Conservation (phyloP, 352 stramenopile genomes). For the Phytophthora niederhauseri region DNA sequence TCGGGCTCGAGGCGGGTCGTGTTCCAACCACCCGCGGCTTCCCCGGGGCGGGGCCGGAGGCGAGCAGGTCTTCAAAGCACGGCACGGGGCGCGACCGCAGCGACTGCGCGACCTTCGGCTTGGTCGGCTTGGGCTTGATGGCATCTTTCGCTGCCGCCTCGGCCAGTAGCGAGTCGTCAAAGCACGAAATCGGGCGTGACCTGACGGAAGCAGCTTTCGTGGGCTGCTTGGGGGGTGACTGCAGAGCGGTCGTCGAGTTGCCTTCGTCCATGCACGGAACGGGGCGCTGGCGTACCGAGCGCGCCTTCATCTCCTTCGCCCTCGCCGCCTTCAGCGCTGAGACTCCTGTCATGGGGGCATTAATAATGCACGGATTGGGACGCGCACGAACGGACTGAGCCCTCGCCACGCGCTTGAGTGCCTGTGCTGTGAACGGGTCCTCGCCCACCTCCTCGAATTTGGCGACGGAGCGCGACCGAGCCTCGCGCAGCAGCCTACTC, state of each 20-base stretch:
- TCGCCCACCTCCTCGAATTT: slow-evolving; percentile 26
- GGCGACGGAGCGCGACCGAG: slow-evolving; percentile 21
- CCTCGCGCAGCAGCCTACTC: not conserved
- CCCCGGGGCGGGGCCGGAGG: slow-evolving; percentile 16
- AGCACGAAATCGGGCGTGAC: slow-evolving; percentile 23
- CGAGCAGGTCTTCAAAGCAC: slow-evolving; percentile 27
- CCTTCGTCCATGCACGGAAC: slow-evolving; percentile 18
- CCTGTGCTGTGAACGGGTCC: not conserved
- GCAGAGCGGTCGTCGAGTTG: not conserved
- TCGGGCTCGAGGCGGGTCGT: slow-evolving; percentile 21
- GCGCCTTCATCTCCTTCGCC: slow-evolving; percentile 6
- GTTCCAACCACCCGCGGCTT: slow-evolving; percentile 21
- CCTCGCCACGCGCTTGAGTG: slow-evolving; percentile 1
- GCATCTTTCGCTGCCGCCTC: slow-evolving; percentile 16
- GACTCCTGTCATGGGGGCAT: slow-evolving; percentile 8
- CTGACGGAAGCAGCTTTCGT: slow-evolving; percentile 18
- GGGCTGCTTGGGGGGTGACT: slow-evolving; percentile 11
- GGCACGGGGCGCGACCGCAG: slow-evolving; percentile 18
- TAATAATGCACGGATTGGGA: slow-evolving; percentile 4
- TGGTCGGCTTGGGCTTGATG: not conserved
- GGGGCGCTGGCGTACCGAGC: slow-evolving; percentile 14
- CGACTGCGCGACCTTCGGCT: slow-evolving; percentile 18
- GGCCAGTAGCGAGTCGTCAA: slow-evolving; percentile 26
- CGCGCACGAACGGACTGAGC: slow-evolving; percentile 30
- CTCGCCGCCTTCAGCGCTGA: slow-evolving; percentile 12